Evolutionary conservation across 176 grass and related monocot genomes (phyloP), one percentile per base, ranked within the genome.

Genomic region (Phragmites australis): DNA sequence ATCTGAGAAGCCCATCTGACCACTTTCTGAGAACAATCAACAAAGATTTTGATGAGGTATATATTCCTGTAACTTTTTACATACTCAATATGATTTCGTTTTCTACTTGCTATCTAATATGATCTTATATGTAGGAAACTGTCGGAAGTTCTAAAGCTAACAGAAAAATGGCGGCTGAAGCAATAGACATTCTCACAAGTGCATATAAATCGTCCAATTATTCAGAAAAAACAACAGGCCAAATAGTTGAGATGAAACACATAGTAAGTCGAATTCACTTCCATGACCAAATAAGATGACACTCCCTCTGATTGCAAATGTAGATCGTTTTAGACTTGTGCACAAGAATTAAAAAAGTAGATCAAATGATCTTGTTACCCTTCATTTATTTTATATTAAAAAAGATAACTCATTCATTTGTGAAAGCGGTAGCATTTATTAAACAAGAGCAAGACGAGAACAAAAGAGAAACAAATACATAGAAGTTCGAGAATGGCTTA

Each of bases 41-140:
- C 14, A 87, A 87, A 68, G 84, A 90, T 34, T 90, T 86, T 72
- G 84, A 90, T 5, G 77, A 86, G 87, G 87, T 89, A 79, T 21
- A 9, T 47, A 34, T 29, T 64, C 26, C 68, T 17, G 6, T 40
- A 9, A 34, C 18, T 53, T 37, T n/a, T 25, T 26, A 17, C 3
- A n/a, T 13, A 65, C 64, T 1, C 6, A 81, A 45, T 32, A 30
- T 16, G 54, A 22, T 30, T 30, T 60, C 19, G 12, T 0, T 15
- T 40, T 23, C 48, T 16, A 21, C 6, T 11, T 11, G 43, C 44
- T 23, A 15, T 25, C 30, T 79, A 31, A 58, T 57, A 8, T 49
- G 2, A 73, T 56, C 17, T 15, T 21, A 26, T n/a, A 72, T 57
- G 17, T 37, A 90, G 88, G 88, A 87, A 72, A 53, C 6, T 1